Base-by-base conservation (phyloP, 306 rosid species). In the Luffa acutangula region DNA sequence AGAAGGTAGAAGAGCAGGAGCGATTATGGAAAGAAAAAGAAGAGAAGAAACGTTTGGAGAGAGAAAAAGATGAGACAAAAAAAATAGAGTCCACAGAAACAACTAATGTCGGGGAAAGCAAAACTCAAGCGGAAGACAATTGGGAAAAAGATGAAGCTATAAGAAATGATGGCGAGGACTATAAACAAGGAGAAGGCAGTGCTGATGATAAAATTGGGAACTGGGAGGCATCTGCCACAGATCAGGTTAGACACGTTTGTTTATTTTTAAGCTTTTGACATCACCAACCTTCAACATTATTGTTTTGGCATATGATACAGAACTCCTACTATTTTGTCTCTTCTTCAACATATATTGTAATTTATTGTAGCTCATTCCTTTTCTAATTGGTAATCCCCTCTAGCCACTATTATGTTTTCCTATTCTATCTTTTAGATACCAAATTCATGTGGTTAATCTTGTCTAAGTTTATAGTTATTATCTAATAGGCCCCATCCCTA, bases 1-100 rank as follows among this genome's bases (percentile, higher is more conserved):
- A 93, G 73, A 93, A 90, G 91, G 94, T 85, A 36, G 99, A 93
- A 87, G 97, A 92, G 86, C 97, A 91, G 87, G 97, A 90, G 75
- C 94, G 96, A 2, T 82, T 90, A 53, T 80, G 6, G 83, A 92
- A 86, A 86, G 97, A 86, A 58, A 83, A 84, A 71, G 87, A 86
- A 81, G 88, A 85, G 81, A 82, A 69, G 81, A 83, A 60, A 45
- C 97, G 91, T 8, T 81, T 91, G 56, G 83, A 20, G 84, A 93
- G 85, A 85, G 97, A 87, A 76, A 84, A 82, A 75, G 86, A 84
- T 60, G 90, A 82, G 82, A 75, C 57, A 69, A 86, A 86, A 86
- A 89, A 87, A 85, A 87, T 78, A 78, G 93, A 90, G 82, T 89
- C 86, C 2, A 89, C 87, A 82, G 89, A 87, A 85, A 88, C 92